Base-by-base conservation (phyloP, 2,329 filamentous ascomycete genomes). In the Nemania sp. region DNA sequence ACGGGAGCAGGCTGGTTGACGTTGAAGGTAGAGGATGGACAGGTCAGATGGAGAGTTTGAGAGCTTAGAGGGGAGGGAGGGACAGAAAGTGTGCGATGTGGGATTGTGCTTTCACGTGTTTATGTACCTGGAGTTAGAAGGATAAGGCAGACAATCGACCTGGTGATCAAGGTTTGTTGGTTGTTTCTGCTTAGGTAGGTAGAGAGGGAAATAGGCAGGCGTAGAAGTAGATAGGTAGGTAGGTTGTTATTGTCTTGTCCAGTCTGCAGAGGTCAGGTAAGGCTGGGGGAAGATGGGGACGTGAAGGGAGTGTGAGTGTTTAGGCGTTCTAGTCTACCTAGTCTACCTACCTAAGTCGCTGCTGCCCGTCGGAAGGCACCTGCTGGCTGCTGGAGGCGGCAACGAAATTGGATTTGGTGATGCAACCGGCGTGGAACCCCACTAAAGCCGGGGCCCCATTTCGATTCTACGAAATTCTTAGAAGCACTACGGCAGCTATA, bases 391-490 rank as follows among this genome's bases (percentile, higher is more conserved):
- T 35, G 29, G 47, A 26, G 57, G 54, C 35, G 53, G 63, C 27
- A 65, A 29, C 57, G 59, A 63, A 47, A 60, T 61, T 67, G 61
- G 49, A 45, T 56, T 67, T 67, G 66, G 70, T 71, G 70, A 72
- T 72, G 70, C 70, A 72, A 72, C 66, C 68, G 62, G 59, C 60
- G 51, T 41, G 51, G 62, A 64, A 70, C 70, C 70, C 70, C 70
- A 72, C 70, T 64, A 71, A 57, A 61, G 63, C 47, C 64, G 53
- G 59, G 69, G 64, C 53, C 67, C 58, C 58, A n/a, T 27, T 58
- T 32, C 43, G 70, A 72, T 72, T 72, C 70, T 71, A 72, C 51
- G 64, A 66, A 67, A 56, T 72, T 72, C 70, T 71, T 69, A 71
- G 70, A 70, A 70, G 63, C 66, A 69, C 70, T 49, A 65, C 58